phyloP scores from a whole-genome alignment of 139 green algal genomes.

The Haematococcus sp. region DNA sequence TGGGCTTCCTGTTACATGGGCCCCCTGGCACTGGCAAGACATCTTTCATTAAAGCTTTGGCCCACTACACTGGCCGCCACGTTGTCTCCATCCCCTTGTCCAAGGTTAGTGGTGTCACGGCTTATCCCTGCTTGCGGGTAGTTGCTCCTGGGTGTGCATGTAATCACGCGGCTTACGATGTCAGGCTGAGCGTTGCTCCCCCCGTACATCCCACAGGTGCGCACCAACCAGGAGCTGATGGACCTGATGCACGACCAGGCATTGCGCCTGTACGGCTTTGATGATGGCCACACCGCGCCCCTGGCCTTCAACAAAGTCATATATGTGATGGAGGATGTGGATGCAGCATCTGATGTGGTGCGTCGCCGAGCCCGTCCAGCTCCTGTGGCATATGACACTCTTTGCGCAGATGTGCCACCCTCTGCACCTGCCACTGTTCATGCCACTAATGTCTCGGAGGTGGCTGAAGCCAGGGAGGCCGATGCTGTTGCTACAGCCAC shows the following conservation, averaged over 20 bases:
- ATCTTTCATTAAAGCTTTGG: constrained; percentile 43
- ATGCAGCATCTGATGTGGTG: constrained; percentile 20
- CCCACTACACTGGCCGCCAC: constrained; percentile 32
- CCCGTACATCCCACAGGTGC: too few species aligned
- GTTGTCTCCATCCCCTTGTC: constrained; percentile 36
- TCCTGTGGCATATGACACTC: background rate
- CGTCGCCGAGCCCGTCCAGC: background rate
- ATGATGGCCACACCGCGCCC: background rate
- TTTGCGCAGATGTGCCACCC: too few species aligned
- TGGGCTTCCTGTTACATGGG: constrained; percentile 46
- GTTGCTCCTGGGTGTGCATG: too few species aligned
- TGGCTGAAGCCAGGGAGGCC: too few species aligned
- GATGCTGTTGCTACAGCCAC: too few species aligned
- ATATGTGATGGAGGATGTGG: constrained; percentile 37
- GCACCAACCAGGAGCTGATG: constrained; percentile 35
- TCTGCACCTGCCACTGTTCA: too few species aligned
- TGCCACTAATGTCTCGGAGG: too few species aligned
- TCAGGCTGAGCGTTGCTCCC: too few species aligned
- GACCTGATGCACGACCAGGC: constrained; percentile 31
- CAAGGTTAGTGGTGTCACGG: background rate
- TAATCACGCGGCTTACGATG: too few species aligned
- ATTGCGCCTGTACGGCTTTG: background rate
- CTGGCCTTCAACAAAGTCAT: constrained; percentile 15
- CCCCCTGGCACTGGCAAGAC: constrained; percentile 37
- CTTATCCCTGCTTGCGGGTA: too few species aligned